Conservation (phyloP, 768 basidiomycete genomes). For the Gloeostereum incarnatum region DNA sequence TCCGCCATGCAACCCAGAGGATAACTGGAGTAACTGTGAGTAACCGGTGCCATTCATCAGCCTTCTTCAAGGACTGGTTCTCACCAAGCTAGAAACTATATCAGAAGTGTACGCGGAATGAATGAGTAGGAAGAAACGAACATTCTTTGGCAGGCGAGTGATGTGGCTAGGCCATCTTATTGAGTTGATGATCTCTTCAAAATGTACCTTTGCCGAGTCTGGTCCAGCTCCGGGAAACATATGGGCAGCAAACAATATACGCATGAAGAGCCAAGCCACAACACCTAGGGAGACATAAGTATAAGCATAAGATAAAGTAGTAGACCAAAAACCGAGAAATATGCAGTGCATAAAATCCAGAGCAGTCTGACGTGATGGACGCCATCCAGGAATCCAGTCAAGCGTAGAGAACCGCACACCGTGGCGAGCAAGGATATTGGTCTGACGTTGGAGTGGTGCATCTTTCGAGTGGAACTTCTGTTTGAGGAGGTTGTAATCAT, state of each 20-base stretch:
- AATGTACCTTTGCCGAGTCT: constrained; percentile 11
- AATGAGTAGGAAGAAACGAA: constrained; percentile 10
- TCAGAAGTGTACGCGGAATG: constrained; percentile 1
- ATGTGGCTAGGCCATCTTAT: constrained; percentile 21
- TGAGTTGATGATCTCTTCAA: constrained; percentile 16
- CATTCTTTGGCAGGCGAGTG: constrained; percentile 21
- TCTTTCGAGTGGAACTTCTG: constrained; percentile 7
- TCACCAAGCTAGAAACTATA: constrained; percentile 14
- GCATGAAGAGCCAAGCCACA: constrained; percentile 13
- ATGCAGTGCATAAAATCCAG: constrained; percentile 23
- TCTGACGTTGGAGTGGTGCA: constrained; percentile 5
- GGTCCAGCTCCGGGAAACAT: constrained; percentile 14
- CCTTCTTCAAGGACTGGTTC: constrained; percentile 22
- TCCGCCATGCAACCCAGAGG: constrained; percentile 18
- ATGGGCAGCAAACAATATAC: constrained; percentile 14
- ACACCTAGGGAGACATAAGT: constrained; percentile 7
- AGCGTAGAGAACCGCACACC: constrained; percentile 15
- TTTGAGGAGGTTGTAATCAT: constrained; percentile 11
- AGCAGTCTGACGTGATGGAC: constrained; percentile 12
- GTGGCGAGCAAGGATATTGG: constrained; percentile 11
- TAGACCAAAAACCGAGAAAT: constrained; percentile 12
- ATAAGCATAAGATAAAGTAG: not conserved
- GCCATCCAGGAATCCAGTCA: constrained; percentile 18
- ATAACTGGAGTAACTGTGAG: constrained; percentile 15
- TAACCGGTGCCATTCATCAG: constrained; percentile 20